Evolutionary conservation across 2,329 filamentous ascomycete species (phyloP).

Genomic region (Cryphonectria naterciae): DNA sequence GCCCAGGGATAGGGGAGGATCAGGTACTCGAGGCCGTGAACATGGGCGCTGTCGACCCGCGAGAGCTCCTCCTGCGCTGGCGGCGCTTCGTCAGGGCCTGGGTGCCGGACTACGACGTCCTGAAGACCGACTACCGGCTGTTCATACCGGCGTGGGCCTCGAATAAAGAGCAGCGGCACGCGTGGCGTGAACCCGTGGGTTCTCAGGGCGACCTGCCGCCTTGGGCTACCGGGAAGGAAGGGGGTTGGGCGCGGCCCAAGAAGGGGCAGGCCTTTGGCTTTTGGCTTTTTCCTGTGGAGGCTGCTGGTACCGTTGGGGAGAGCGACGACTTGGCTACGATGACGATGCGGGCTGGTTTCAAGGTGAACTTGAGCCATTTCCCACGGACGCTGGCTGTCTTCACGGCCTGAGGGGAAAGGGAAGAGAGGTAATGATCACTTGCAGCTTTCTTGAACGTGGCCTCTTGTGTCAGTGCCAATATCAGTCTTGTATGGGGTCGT

Average conservation of each 20-base stretch:
- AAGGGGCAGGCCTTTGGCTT: slow-evolving; percentile 1
- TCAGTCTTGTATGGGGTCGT: background rate
- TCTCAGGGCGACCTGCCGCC: background rate
- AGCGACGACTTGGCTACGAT: slow-evolving; percentile 10
- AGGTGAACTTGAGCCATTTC: slow-evolving; percentile 16
- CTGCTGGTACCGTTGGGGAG: slow-evolving; percentile 16
- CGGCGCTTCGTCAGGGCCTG: slow-evolving; percentile 17
- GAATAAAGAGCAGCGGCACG: background rate
- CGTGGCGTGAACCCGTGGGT: background rate
- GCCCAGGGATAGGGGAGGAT: background rate
- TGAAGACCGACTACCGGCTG: slow-evolving; percentile 20
- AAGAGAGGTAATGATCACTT: background rate
- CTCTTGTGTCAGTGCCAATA: background rate
- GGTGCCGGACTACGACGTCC: slow-evolving; percentile 2
- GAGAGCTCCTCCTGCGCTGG: slow-evolving; percentile 25
- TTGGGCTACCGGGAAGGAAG: background rate
- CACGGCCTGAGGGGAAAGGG: no score
- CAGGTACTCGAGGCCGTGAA: background rate
- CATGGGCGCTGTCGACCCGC: slow-evolving; percentile 22
- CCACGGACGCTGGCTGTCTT: slow-evolving; percentile 13
- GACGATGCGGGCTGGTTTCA: slow-evolving; percentile 3
- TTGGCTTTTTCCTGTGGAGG: slow-evolving; percentile 24
- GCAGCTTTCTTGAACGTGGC: background rate
- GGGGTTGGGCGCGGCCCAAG: background rate
- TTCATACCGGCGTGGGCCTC: background rate